A percentile compares a stretch with the other conserved stretches of the same genome.
These are phyloP conservation scores for Blastocystis sp. DNA, from an alignment of 352 stramenopile genomes.

Conservation along the genomic window DNA sequence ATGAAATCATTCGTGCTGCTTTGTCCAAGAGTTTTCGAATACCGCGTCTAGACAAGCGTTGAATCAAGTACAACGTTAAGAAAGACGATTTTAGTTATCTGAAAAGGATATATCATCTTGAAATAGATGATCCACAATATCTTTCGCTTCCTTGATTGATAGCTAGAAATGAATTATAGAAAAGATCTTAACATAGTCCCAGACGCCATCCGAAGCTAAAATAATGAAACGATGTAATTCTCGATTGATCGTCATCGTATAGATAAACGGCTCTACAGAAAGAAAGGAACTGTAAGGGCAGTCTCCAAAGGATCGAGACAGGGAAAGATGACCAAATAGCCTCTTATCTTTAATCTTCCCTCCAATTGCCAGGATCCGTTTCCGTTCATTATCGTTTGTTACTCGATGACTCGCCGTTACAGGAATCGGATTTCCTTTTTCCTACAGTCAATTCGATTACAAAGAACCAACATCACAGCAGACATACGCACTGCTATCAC, in stretches of 20 bases:
- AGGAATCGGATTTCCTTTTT: constrained; percentile 20
- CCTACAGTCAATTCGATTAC: background rate
- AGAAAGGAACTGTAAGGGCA: constrained; percentile 39
- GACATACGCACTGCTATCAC: constrained; percentile 22
- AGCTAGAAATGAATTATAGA: background rate
- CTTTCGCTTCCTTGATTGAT: constrained; percentile 21
- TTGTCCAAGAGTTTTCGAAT: background rate
- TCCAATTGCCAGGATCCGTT: constrained; percentile 25
- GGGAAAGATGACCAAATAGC: constrained; percentile 18
- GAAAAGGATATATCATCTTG: constrained; percentile 30
- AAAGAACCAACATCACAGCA: constrained; percentile 3
- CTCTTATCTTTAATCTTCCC: constrained; percentile 41
- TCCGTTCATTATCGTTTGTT: constrained; percentile 13
- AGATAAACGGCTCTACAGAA: constrained; percentile 38
- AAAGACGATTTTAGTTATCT: background rate
- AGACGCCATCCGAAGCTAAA: constrained; percentile 36
- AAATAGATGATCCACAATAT: background rate
- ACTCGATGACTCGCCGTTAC: constrained; percentile 27
- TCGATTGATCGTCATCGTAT: background rate
- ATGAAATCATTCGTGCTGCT: constrained; percentile 15
- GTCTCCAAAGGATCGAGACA: constrained; percentile 46
- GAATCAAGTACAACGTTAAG: background rate
- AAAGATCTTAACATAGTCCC: constrained; percentile 4
- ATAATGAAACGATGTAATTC: background rate
- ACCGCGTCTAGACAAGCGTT: background rate